phyloP scores from a whole-genome alignment of 169 alveolate genomes.

The Plasmodium malariae region DNA sequence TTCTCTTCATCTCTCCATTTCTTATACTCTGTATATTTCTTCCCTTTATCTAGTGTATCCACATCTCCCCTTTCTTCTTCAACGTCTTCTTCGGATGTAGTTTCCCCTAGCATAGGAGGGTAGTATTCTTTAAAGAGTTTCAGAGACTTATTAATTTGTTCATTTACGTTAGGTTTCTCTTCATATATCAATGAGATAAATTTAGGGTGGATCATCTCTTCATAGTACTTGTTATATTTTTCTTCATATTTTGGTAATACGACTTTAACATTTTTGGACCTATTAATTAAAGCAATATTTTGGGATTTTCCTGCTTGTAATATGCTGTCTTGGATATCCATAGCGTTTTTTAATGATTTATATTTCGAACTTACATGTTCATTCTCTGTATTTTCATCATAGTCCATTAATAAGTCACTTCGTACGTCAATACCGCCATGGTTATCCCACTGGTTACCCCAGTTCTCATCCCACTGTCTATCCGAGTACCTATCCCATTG shows the following conservation, averaged over 20 bases:
- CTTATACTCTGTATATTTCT: neutral
- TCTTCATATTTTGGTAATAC: conserved; percentile 6
- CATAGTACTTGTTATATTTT: neutral
- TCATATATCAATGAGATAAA: conserved; percentile 31
- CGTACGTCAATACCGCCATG: neutral
- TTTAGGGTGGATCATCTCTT: conserved; percentile 30
- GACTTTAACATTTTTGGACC: conserved; percentile 53
- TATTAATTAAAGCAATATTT: conserved; percentile 32
- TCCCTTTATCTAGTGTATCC: no score
- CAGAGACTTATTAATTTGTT: conserved; percentile 21
- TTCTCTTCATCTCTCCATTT: no score
- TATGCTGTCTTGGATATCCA: conserved; percentile 28
- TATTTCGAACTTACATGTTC: neutral
- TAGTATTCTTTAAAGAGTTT: conserved; percentile 26
- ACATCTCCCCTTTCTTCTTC: neutral
- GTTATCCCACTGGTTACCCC: neutral
- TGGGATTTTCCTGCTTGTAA: conserved; percentile 34
- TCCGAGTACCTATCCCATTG: neutral
- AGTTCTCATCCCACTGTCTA: neutral
- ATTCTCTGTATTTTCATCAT: neutral
- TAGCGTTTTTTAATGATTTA: conserved; percentile 8
- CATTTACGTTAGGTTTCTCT: conserved; percentile 27
- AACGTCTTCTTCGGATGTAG: neutral
- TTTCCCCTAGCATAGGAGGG: conserved; percentile 16
- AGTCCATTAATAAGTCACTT: neutral